Conservation (phyloP, 176 grass and related monocot species). For the Saccharum spontaneum region DNA sequence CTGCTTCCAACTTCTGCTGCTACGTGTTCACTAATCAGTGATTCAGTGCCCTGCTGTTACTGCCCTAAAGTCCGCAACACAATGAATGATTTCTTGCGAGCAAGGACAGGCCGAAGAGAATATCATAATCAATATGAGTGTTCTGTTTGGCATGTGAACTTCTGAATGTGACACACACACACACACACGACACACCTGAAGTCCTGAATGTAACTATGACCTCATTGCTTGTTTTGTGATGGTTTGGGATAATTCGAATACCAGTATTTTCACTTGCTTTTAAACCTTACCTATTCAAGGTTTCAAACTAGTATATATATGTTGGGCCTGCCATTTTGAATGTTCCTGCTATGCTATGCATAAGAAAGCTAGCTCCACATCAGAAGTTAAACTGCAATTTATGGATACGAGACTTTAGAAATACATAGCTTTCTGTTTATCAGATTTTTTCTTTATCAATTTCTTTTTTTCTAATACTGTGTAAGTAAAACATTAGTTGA, state of each 20-base stretch:
- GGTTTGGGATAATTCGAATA: not conserved
- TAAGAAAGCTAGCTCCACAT: not conserved
- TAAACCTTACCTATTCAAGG: not conserved
- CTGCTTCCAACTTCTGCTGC: not conserved
- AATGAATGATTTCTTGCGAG: not conserved
- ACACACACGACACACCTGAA: not conserved
- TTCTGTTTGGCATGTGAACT: constrained; percentile 28
- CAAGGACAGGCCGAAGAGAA: constrained; percentile 4
- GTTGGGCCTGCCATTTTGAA: not conserved
- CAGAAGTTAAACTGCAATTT: not conserved
- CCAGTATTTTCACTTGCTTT: not conserved
- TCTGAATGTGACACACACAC: not conserved
- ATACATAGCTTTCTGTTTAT: not conserved
- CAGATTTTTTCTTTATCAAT: not conserved
- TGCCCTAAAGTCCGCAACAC: not conserved
- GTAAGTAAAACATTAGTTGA: not conserved
- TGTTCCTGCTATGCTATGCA: not conserved
- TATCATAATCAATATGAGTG: not conserved
- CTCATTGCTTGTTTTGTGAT: not conserved
- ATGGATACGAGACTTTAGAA: not conserved
- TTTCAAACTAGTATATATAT: not conserved
- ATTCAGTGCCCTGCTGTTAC: not conserved
- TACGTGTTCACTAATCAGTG: not conserved
- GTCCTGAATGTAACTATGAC: not conserved
- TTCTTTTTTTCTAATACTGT: not conserved